Percentiles rank a stretch among this genome's conserved stretches.
Evolutionary conservation across 441 rosid genomes (phyloP).

Genomic region (Erodium moschatum): DNA sequence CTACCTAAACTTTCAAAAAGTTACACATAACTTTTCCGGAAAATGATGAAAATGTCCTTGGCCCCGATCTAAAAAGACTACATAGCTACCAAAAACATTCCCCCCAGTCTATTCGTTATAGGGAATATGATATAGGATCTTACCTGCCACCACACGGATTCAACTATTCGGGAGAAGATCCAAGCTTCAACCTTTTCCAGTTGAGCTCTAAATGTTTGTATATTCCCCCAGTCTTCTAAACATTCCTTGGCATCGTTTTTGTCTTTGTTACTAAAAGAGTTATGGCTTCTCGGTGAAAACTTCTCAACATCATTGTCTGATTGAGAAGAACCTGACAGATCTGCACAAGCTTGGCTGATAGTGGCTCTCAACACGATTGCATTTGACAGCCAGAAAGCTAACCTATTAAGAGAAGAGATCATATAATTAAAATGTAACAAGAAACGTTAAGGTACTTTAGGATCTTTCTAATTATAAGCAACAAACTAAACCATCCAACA

Average conservation of each 20-base stretch:
- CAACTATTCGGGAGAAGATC: constrained; percentile 80
- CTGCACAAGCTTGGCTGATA: constrained; percentile 37
- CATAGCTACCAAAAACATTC: too few relatives aligned
- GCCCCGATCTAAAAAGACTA: too few relatives aligned
- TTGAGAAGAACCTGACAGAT: neutral
- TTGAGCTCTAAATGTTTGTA: constrained; percentile 45
- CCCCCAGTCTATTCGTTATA: too few relatives aligned
- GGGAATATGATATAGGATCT: constrained; percentile 1
- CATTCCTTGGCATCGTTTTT: constrained; percentile 22
- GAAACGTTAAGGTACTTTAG: neutral
- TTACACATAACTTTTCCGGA: too few relatives aligned
- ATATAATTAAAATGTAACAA: constrained; percentile 14
- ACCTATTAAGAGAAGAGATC: constrained; percentile 31
- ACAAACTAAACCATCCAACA: constrained; percentile 2
- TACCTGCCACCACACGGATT: constrained; percentile 99
- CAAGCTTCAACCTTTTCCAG: constrained; percentile 84
- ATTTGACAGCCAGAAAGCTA: constrained; percentile 93
- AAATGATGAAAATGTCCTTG: too few relatives aligned
- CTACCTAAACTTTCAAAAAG: too few relatives aligned
- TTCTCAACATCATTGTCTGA: neutral
- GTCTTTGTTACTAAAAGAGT: too few relatives aligned
- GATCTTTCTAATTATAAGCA: neutral
- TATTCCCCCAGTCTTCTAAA: constrained; percentile 50
- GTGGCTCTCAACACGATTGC: constrained; percentile 64
- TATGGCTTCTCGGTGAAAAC: constrained; percentile 43